Conservation (phyloP, 2,329 filamentous ascomycete genomes). For the Apiospora hydei region DNA sequence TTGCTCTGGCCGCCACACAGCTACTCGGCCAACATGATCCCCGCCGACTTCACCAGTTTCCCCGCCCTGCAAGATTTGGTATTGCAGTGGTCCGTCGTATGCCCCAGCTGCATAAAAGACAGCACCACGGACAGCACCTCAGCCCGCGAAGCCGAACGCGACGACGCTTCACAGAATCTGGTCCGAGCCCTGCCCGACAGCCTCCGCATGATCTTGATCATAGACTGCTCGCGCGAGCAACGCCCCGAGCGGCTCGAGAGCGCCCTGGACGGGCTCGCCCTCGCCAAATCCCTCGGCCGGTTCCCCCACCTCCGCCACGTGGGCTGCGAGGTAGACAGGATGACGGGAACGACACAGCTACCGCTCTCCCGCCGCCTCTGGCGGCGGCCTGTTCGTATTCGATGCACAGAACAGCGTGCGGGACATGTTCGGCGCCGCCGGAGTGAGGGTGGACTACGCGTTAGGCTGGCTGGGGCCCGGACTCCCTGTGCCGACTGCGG, state of each 20-base stretch:
- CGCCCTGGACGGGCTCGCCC: background rate
- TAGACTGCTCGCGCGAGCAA: background rate
- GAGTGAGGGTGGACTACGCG: background rate
- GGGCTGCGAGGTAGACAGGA: background rate
- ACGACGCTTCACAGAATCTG: background rate
- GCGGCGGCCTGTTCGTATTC: background rate
- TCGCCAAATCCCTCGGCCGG: background rate
- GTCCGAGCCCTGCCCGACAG: background rate
- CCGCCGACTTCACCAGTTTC: background rate
- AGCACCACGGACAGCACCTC: no score
- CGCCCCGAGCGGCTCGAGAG: background rate
- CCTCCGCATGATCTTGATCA: background rate
- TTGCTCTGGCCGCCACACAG: background rate
- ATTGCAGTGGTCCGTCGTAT: background rate
- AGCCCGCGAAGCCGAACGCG: background rate
- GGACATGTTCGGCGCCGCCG: background rate
- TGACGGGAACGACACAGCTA: background rate
- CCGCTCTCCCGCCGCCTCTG: background rate
- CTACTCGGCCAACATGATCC: background rate
- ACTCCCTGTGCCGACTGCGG: background rate
- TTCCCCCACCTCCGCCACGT: background rate
- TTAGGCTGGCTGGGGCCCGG: background rate
- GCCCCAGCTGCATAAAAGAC: background rate
- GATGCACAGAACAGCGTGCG: background rate
- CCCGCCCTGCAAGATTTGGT: background rate